These are phyloP conservation scores for Aspergillus costaricaensis DNA, from an alignment of 2,329 filamentous ascomycete species.

Conservation along the genomic window DNA sequence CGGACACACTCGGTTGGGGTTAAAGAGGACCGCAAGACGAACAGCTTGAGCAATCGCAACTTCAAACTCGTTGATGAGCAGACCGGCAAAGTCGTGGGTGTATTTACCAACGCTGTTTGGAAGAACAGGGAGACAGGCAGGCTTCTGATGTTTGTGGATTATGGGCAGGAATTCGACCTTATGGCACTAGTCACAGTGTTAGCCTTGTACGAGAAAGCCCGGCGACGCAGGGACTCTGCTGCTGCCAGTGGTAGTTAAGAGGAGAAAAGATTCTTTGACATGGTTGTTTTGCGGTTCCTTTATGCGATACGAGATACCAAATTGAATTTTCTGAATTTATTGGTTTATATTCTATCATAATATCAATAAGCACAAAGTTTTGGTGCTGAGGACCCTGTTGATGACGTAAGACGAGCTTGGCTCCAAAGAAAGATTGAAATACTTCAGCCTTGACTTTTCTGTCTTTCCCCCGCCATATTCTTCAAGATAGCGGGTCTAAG, in stretches of 20 bases:
- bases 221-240: constrained; percentile 19
- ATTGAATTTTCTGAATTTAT: background rate
- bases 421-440: too few relatives aligned
- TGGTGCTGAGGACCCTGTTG: too few relatives aligned
- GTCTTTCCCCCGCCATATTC: too few relatives aligned
- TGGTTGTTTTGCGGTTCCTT: background rate
- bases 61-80: constrained; percentile 39
- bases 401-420: too few relatives aligned
- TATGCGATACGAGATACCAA: background rate
- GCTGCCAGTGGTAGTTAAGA: constrained; percentile 14
- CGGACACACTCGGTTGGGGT: constrained; percentile 33
- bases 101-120: constrained; percentile 34
- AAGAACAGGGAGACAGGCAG: constrained; percentile 35
- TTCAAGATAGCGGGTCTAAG: background rate
- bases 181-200: constrained; percentile 33
- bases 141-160: constrained; percentile 30
- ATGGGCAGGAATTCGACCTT: constrained; percentile 32
- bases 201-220: constrained; percentile 28
- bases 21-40: constrained; percentile 23
- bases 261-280: background rate
- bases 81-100: constrained; percentile 30
- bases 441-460: too few relatives aligned
- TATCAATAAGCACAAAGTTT: background rate
- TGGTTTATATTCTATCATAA: background rate
- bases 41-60: constrained; percentile 26